phyloP scores from a whole-genome alignment of 208 protist genomes.

The Leishmania gerbilli region DNA sequence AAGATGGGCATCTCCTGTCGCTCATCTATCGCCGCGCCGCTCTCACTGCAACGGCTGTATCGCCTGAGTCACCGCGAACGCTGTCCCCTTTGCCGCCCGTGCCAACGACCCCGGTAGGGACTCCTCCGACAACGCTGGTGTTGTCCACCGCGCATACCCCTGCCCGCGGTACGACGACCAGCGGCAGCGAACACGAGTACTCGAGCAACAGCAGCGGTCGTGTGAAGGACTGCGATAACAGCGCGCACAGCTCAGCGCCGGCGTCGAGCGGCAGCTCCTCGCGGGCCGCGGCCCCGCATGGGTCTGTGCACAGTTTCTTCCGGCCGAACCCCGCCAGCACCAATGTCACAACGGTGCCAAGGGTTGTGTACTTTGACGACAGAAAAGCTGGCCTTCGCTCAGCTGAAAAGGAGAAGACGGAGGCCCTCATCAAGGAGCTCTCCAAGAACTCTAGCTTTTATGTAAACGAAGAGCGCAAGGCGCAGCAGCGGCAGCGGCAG shows the following conservation, averaged over 20 bases:
- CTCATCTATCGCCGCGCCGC: background rate
- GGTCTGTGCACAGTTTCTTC: background rate
- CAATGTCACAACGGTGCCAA: background rate
- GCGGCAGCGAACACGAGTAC: background rate
- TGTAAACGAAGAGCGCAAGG: slow-evolving; percentile 72
- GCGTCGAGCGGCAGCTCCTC: background rate
- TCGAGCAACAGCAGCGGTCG: background rate
- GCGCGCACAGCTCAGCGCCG: background rate
- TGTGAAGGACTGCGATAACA: background rate
- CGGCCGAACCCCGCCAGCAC: background rate
- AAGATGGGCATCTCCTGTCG: background rate
- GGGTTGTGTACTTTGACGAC: slow-evolving; percentile 53
- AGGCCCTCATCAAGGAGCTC: slow-evolving; percentile 51
- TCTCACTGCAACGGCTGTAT: background rate
- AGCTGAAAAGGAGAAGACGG: slow-evolving; percentile 59
- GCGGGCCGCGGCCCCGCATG: background rate
- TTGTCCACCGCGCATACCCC: background rate
- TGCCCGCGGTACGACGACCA: background rate
- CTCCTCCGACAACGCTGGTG: no score
- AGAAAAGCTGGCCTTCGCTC: slow-evolving; percentile 71
- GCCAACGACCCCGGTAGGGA: background rate
- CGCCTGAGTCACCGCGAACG: background rate
- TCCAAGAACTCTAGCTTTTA: slow-evolving; percentile 71
- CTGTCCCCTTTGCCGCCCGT: background rate
- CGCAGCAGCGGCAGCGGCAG: slow-evolving; percentile 33